Base-by-base conservation (phyloP, 148 eudicot genomes). In the Beta vulgaris region DNA sequence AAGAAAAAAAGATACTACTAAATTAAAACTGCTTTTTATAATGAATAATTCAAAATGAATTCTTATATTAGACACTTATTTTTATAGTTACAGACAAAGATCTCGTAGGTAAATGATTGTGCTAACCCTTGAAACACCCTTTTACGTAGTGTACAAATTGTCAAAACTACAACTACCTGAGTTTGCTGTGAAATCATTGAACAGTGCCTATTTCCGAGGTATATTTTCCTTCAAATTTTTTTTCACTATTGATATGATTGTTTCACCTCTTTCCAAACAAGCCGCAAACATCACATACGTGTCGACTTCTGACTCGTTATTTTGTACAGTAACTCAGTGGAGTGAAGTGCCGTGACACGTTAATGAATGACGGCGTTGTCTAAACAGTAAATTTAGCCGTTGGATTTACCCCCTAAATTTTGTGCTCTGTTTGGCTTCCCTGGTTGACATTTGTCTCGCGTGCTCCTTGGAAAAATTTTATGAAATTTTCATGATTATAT, bases 171-270 rank as follows among this genome's bases (percentile, higher is more conserved):
- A 9, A 36, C 6, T 21, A 2, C 42, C 35, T 54, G 32, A 23
- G 9, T 23, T 42, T 21, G 19, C 74, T 57, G 40, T 42, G 28
- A 23, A 68, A 63, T 35, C 69, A 66, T 10, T 68, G 68, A 69
- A 70, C 75, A 77, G 69, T 77, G 69, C 61, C 19, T 28, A 42
- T 77, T 77, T 77, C 80, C 70, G 48, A 77, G 74, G 69, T 60
- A 57, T 34, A 34, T 28, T 59, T 59, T 59, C 6, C 5, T 15
- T 58, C 2, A 0, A 3, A 1, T 0, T 21, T 54, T 68, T 36
- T 29, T 46, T 10, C 40, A 23, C 23, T 66, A 68, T 31, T n/a
- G 73, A 76, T 68, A 55, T 68, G 73, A 76, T 76, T 68, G 43
- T 26, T 39, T 57, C 11, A 37, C 39, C 34, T 53, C 29, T 73